These are phyloP conservation scores for Pholiota molesta DNA, from an alignment of 768 basidiomycete species.

Conservation along the genomic window DNA sequence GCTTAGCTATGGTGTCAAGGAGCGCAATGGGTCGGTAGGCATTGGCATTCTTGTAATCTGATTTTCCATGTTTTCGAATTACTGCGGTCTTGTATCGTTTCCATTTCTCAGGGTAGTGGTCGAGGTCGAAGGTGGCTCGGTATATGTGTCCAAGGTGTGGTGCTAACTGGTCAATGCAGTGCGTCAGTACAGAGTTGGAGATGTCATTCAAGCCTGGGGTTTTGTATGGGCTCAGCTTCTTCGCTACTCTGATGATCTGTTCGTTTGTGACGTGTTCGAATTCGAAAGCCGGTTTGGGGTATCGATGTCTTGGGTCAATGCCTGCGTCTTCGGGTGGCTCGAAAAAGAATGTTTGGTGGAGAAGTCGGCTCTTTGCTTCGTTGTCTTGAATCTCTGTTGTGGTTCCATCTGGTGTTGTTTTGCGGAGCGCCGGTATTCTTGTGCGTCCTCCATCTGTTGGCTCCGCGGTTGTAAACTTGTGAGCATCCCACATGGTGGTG, in stretches of 20 bases:
- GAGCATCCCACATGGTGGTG: constrained; percentile 25
- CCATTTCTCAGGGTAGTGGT: constrained; percentile 32
- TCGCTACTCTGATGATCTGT: not conserved
- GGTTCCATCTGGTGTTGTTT: not conserved
- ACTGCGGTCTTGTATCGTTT: constrained; percentile 30
- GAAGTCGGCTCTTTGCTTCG: constrained; percentile 23
- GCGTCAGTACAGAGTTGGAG: constrained; percentile 24
- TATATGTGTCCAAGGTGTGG: constrained; percentile 30
- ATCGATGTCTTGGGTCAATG: constrained; percentile 15
- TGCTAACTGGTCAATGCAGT: constrained; percentile 24
- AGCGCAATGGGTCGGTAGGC: constrained; percentile 39
- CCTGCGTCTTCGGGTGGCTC: constrained; percentile 1
- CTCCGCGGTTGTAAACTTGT: constrained; percentile 22
- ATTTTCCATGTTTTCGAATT: constrained; percentile 34
- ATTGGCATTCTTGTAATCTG: constrained; percentile 32
- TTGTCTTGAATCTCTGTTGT: constrained; percentile 19
- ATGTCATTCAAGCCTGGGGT: constrained; percentile 10
- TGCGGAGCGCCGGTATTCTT: constrained; percentile 28
- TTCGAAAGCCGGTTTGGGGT: constrained; percentile 8
- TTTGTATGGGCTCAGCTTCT: constrained; percentile 16
- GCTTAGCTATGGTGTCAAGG: constrained; percentile 3
- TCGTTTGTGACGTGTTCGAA: constrained; percentile 5
- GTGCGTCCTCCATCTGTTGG: constrained; percentile 27
- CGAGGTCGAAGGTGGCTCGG: constrained; percentile 28
- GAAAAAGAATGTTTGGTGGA: constrained; percentile 34